Evolutionary conservation across 805 yeast genomes (phyloP).

Genomic region (Candida peoriensis): DNA sequence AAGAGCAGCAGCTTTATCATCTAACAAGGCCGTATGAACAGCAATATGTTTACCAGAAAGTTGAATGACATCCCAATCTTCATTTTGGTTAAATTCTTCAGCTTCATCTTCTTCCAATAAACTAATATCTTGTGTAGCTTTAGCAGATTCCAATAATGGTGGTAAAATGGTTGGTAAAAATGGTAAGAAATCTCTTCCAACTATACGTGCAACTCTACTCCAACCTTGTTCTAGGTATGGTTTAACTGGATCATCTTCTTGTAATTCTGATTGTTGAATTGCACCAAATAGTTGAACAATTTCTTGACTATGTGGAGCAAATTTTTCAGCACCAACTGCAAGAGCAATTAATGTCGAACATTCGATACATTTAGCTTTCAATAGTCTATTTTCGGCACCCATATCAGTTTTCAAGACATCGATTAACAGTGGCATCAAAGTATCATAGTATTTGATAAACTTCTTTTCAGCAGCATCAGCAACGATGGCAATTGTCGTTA

Average conservation of each 20-base stretch:
- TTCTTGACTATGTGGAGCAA: slow-evolving; percentile 68
- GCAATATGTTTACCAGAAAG: slow-evolving; percentile 91
- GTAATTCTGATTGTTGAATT: slow-evolving; percentile 56
- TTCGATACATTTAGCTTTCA: slow-evolving; percentile 92
- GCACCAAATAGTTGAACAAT: slow-evolving; percentile 65
- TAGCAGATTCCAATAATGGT: slow-evolving; percentile 80
- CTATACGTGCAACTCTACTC: slow-evolving; percentile 86
- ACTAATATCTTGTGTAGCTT: slow-evolving; percentile 83
- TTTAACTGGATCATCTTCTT: slow-evolving; percentile 81
- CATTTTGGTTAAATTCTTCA: slow-evolving; percentile 74
- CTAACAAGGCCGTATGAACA: slow-evolving; percentile 89
- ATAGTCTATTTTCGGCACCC: slow-evolving; percentile 69
- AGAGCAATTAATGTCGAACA: slow-evolving; percentile 91
- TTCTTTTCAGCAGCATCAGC: slow-evolving; percentile 93
- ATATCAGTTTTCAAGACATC: slow-evolving; percentile 75
- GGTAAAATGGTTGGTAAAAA: slow-evolving; percentile 82
- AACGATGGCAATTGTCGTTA: slow-evolving; percentile 93
- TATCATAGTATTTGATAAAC: slow-evolving; percentile 87
- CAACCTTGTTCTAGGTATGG: slow-evolving; percentile 90
- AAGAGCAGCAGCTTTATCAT: slow-evolving; percentile 90
- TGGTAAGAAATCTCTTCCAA: slow-evolving; percentile 84
- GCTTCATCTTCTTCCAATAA: slow-evolving; percentile 86
- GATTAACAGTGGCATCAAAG: slow-evolving; percentile 84
- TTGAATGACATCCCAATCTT: slow-evolving; percentile 93
- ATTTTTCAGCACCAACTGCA: slow-evolving; percentile 92